Evolutionary conservation across 768 basidiomycete genomes (phyloP), one percentile per base, ranked within the genome.

Genomic region (Porpolomopsis calyptriformis): DNA sequence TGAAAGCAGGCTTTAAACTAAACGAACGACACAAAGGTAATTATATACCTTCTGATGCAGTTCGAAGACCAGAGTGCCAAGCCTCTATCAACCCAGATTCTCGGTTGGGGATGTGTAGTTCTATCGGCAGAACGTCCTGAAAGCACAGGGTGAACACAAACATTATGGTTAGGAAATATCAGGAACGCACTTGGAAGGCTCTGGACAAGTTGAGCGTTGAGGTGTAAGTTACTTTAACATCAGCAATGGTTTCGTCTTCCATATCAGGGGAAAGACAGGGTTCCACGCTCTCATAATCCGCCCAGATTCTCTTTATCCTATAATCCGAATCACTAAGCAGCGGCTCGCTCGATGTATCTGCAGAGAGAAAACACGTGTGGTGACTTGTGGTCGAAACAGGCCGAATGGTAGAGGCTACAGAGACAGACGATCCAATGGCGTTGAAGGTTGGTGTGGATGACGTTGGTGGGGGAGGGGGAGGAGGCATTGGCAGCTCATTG

Each of bases 261-360:
- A 53, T 53, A 20, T 80, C 78, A 8, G 71, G 64, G 12, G 68
- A 54, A 25, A 88, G 71, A 53, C 83, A 81, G 0, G 84, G 78
- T 55, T 85, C 85, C 37, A 88, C 69, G 51, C 81, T 81, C 47
- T 85, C 82, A 62, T 89, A 96, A 54, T 96, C 91, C 2, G 73
- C 76, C 85, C 89, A 88, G 7, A 96, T 69, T 42, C 82, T 71
- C 57, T 91, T 87, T 58, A 96, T 70, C 55, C 84, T 69, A 47
- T 82, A 76, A 58, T 94, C 90, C n/a, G 86, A 86, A 53, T 91
- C 88, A 49, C 73, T 82, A 0, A 85, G 82, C n/a, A 82, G 60
- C 9, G 69, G 60, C 26, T 72, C 70, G 12, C 50, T 50, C 9
- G 63, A 62, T 2, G 54, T 53, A 19, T 67, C 62, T n/a, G 54